Conservation (phyloP, 139 green algal species). For the Deuterostichococcus epilithicus region DNA sequence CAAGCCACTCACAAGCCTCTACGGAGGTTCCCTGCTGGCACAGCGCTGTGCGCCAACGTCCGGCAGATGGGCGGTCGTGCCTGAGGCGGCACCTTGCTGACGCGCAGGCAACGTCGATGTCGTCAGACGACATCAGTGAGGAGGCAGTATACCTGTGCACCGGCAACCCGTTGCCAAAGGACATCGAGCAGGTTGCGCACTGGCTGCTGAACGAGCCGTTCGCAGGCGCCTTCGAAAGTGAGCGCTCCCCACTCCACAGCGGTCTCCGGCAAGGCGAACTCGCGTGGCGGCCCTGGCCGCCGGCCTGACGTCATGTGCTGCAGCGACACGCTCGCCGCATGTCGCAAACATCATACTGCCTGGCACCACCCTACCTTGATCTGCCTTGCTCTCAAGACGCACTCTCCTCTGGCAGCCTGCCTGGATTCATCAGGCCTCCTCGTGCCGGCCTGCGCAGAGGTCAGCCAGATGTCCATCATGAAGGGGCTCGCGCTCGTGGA, state of each 20-base stretch:
- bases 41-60: no score
- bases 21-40: no score
- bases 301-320: constrained; percentile 2
- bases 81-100: not conserved
- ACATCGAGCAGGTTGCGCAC: constrained; percentile 70
- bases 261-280: not conserved
- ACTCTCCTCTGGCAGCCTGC: no score
- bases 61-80: no score
- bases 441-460: constrained; percentile 23
- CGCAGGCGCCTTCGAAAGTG: constrained; percentile 36
- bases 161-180: constrained; percentile 80
- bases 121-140: constrained; percentile 56
- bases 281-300: no score
- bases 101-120: constrained; percentile 73
- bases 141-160: constrained; percentile 87
- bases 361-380: not conserved
- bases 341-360: no score
- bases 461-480: constrained; percentile 60
- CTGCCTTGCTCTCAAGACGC: not conserved
- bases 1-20: no score
- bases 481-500: constrained; percentile 88
- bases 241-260: not conserved
- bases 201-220: constrained; percentile 88
- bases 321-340: no score
- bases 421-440: no score